Evolutionary conservation across 345 rosid genomes (phyloP).

Genomic region (Hibiscus syriacus): DNA sequence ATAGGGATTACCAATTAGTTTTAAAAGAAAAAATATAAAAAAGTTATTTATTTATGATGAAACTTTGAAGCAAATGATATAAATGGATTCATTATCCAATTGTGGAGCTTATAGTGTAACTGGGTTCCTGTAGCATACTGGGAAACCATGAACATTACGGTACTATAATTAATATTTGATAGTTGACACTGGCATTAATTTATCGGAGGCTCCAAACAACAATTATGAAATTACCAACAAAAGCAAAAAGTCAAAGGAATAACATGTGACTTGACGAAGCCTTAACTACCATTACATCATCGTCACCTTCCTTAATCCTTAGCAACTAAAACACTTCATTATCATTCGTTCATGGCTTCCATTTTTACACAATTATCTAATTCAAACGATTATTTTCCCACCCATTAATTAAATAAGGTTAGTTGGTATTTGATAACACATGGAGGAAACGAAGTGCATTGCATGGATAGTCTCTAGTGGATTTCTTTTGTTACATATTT

Average conservation of each 20-base stretch:
- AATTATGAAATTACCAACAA: background rate
- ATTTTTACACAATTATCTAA: background rate
- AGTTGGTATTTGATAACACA: background rate
- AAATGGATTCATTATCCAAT: background rate
- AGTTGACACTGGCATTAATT: background rate
- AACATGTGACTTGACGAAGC: background rate
- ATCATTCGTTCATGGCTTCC: background rate
- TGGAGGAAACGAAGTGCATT: background rate
- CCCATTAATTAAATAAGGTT: background rate
- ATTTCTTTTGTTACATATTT: no score
- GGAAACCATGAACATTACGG: background rate
- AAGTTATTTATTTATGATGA: no score
- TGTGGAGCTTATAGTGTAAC: no score
- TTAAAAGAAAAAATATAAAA: background rate
- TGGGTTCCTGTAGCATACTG: background rate
- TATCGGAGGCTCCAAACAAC: background rate
- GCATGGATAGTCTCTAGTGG: background rate
- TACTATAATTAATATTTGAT: background rate
- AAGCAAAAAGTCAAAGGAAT: background rate
- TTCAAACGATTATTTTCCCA: background rate
- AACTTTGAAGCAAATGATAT: no score
- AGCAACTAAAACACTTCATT: background rate
- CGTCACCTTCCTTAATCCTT: background rate
- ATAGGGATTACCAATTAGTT: background rate
- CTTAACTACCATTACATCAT: background rate